Evolutionary conservation across 176 grass and related monocot species (phyloP).

Genomic region (Avena eriantha): DNA sequence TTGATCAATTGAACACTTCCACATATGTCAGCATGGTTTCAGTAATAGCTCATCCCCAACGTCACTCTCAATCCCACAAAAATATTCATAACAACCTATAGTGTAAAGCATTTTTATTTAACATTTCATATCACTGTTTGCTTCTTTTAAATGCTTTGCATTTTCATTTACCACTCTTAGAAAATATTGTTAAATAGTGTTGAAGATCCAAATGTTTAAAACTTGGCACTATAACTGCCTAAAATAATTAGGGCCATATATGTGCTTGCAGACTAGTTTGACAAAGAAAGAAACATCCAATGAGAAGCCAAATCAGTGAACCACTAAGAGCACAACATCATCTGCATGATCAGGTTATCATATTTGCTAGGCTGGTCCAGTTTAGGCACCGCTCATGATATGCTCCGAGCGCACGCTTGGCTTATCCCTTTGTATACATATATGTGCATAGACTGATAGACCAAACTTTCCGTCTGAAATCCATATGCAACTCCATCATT

Average conservation of each 20-base stretch:
- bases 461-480: slow-evolving; percentile 35
- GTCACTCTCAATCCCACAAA: no score
- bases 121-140: no score
- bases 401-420: slow-evolving; percentile 40
- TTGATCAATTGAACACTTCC: no score
- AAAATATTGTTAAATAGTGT: no score
- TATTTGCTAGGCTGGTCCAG: slow-evolving; percentile 55
- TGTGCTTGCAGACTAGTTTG: background rate
- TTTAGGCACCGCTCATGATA: slow-evolving; percentile 40
- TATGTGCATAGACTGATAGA: slow-evolving; percentile 10
- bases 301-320: slow-evolving; percentile 37
- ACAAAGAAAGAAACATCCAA: slow-evolving; percentile 18
- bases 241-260: background rate
- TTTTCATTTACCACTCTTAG: no score
- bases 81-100: no score
- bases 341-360: slow-evolving; percentile 36
- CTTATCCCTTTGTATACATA: slow-evolving; percentile 36
- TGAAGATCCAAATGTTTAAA: no score
- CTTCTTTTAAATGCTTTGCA: no score
- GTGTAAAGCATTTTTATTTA: no score
- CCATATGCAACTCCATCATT: background rate
- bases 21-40: no score
- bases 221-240: no score
- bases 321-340: slow-evolving; percentile 20
- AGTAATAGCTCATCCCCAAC: no score